Evolutionary conservation across 1,284 basidiomycete genomes (phyloP).

Genomic region (Ustilago curta): DNA sequence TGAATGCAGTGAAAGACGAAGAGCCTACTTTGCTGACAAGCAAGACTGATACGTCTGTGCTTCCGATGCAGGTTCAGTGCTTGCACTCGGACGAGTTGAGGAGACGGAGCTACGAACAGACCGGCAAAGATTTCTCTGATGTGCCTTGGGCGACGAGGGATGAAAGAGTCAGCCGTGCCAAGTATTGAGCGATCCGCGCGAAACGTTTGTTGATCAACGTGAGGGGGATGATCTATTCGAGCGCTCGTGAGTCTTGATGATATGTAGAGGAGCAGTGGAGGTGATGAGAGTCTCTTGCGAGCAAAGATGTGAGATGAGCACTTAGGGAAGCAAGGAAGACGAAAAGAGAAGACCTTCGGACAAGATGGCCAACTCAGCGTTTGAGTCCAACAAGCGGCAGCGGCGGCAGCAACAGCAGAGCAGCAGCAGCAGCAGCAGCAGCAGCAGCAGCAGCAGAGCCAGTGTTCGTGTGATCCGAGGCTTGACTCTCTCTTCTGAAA

Average conservation of each 20-base stretch:
- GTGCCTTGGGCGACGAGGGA: not conserved
- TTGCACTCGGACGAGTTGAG: not conserved
- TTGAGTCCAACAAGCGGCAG: not conserved
- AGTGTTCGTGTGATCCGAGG: slow-evolving; percentile 27
- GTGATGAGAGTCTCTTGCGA: not conserved
- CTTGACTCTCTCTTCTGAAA: not conserved
- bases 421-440: too few relatives aligned
- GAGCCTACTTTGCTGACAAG: not conserved
- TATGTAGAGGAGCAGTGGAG: not conserved
- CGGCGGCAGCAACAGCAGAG: too few relatives aligned
- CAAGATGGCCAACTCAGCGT: slow-evolving; percentile 12
- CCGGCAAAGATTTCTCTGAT: not conserved
- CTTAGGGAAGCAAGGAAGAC: not conserved
- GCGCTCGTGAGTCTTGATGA: slow-evolving; percentile 1
- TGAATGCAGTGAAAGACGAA: not conserved
- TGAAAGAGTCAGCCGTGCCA: not conserved
- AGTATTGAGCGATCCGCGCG: not conserved
- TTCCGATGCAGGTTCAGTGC: not conserved
- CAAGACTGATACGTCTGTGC: not conserved
- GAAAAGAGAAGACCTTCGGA: slow-evolving; percentile 11
- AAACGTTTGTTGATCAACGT: not conserved
- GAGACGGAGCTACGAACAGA: not conserved
- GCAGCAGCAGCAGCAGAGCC: not conserved
- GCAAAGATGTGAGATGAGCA: not conserved
- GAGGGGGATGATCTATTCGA: not conserved